Base-by-base conservation (phyloP, 768 basidiomycete species). In the Cantharellus anzutake region DNA sequence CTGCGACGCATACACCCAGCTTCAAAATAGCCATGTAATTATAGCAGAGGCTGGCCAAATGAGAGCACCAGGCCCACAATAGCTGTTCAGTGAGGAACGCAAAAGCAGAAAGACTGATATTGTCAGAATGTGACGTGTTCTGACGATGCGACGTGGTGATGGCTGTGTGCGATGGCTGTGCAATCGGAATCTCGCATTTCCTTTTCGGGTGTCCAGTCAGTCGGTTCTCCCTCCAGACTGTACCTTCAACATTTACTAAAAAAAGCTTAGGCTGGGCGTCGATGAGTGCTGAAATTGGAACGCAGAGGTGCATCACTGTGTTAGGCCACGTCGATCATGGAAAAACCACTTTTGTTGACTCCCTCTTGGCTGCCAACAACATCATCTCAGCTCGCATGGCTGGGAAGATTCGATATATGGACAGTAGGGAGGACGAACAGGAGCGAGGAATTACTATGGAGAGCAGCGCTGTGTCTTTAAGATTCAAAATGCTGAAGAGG, bases 381-480 rank as follows among this genome's bases (percentile, higher is more conserved):
- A 98, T 99, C 68, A 97, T 99, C 66, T 97, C 94, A 0, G 72
- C 83, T 5, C 74, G 87, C 59, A 86, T 97, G 83, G 94, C 92
- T 2, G 96, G 96, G 5, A 98, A 96, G 69, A 82, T 98, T 70
- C 77, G 96, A 59, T 99, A 94, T 69, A 74, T 98, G 58, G 96
- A 99, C 68, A 89, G 85, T 61, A 77, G 96, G 64, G 92, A 97
- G 68, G 96, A 98, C 66, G 96, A 99, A 67, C 93, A 97, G 66
- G 84, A 98, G 71, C 75, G 96, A 56, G 96, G 96, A 2, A 99
- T 99, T 62, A 98, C 96, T 0, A 98, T 99, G 96, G 93, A 99
- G 71, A 90, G 88, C 64, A 92, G 88, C 69, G 93, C 96, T 0
- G 85, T 98, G 3, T 91, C 87, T 3, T 73, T 97, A 59, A 79